Evolutionary conservation across 768 basidiomycete species (phyloP).

Genomic region (Tulasnella sp.): DNA sequence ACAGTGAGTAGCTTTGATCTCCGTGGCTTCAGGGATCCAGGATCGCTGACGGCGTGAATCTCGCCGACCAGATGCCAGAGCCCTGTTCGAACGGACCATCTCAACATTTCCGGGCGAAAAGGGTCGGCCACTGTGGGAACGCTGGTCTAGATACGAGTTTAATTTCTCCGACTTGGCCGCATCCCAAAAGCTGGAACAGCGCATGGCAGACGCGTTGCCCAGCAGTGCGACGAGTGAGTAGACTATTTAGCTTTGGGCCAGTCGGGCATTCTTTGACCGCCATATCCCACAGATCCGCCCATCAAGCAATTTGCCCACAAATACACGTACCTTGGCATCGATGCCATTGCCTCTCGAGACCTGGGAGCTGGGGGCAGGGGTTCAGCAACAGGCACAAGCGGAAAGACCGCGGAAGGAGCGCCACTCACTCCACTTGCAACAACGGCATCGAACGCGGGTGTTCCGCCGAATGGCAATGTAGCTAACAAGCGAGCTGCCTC

Average conservation of each 20-base stretch:
- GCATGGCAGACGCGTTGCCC: slow-evolving; percentile 84
- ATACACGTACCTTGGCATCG: slow-evolving; percentile 74
- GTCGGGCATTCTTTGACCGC: not conserved
- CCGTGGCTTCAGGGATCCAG: slow-evolving; percentile 1
- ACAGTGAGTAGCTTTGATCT: slow-evolving; percentile 57
- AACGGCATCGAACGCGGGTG: slow-evolving; percentile 2
- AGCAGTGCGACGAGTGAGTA: slow-evolving; percentile 51
- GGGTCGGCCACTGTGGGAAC: slow-evolving; percentile 86
- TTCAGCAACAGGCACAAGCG: not conserved
- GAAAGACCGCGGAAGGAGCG: not conserved
- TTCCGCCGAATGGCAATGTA: slow-evolving; percentile 11
- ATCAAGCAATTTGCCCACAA: slow-evolving; percentile 84
- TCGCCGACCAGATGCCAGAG: slow-evolving; percentile 74
- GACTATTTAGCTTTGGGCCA: not conserved
- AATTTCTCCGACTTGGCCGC: slow-evolving; percentile 90
- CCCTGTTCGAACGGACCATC: slow-evolving; percentile 88
- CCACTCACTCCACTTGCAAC: not conserved
- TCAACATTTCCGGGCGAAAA: slow-evolving; percentile 69
- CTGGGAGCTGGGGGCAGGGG: slow-evolving; percentile 60
- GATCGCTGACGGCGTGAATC: not conserved
- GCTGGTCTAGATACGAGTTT: slow-evolving; percentile 94
- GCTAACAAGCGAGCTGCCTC: slow-evolving; percentile 23
- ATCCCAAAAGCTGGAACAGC: slow-evolving; percentile 80
- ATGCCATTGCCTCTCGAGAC: slow-evolving; percentile 85
- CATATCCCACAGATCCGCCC: slow-evolving; percentile 60